These are phyloP conservation scores for Trichoderma endophyticum DNA, from an alignment of 2,329 filamentous ascomycete genomes.

Conservation along the genomic window DNA sequence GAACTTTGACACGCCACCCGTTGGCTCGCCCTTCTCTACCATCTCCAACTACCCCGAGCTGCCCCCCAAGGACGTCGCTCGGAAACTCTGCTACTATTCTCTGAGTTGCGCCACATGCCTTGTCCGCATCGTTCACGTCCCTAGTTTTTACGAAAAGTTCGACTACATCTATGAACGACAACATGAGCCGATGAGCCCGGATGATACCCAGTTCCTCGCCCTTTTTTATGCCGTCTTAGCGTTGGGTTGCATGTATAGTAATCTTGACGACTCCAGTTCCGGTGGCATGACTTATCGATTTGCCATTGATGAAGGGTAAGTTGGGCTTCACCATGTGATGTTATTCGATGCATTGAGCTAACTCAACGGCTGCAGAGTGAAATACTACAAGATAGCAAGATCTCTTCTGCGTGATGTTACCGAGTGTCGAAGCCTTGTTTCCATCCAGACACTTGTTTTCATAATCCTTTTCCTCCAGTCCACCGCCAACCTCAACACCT, in stretches of 20 bases:
- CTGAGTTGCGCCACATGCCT: conserved; percentile 57
- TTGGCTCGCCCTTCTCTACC: conserved; percentile 60
- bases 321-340: background rate
- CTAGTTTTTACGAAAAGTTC: conserved; percentile 74
- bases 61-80: conserved; percentile 59
- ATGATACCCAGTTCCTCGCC: conserved; percentile 67
- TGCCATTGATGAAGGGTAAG: conserved; percentile 56
- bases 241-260: conserved; percentile 69
- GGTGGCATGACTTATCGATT: conserved; percentile 47
- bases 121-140: conserved; percentile 72
- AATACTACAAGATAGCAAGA: conserved; percentile 69
- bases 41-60: conserved; percentile 60
- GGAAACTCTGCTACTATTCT: conserved; percentile 52
- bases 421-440: conserved; percentile 69
- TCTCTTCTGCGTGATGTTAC: conserved; percentile 63
- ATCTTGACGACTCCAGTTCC: conserved; percentile 52
- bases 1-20: conserved; percentile 70
- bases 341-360: background rate
- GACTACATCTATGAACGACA: conserved; percentile 73
- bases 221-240: conserved; percentile 68
- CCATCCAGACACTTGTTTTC: conserved; percentile 72
- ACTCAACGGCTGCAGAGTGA: conserved; percentile 49
- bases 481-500: conserved; percentile 73
- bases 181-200: conserved; percentile 57
- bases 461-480: conserved; percentile 80